Evolutionary conservation across 805 yeast genomes (phyloP), one percentile per base, ranked within the genome.

Genomic region (Geotrichum ghanense): DNA sequence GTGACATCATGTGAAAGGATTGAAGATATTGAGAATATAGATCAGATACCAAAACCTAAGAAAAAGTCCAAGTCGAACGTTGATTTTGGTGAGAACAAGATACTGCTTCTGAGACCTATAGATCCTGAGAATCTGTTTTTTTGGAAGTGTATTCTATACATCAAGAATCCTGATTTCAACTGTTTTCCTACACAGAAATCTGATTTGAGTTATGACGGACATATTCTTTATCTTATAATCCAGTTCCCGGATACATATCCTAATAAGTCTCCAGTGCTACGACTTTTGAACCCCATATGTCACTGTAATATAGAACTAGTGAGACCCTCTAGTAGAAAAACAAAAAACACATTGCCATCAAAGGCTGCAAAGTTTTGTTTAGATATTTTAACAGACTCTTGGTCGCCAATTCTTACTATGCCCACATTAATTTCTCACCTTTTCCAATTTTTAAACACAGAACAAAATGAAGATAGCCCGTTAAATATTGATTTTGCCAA

Each of bases 401-500:
- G 37, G 37, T 31, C 37, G 5, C 37, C 37, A 6, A 31, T 31
- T 6, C 14, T 31, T 6, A 31, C 37, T 10, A 19, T 31, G 5
- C 37, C 37, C 4, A 31, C 19, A 6, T 31, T 31, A 19, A 31
- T 31, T 31, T 31, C 37, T 10, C 37, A 31, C 16, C 16, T 31
- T 6, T 31, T 31, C 16, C 19, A 31, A 19, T 31, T 31, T 31
- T 19, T 31, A n/a, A 19, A 6, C 4, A 31, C 37, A 5, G 37
- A 31, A n/a, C 37, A 31, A 19, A 31, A 31, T 19, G 37, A 31
- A 31, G 16, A 31, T 19, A 31, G 37, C 17, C 37, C 37, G 4
- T 31, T 31, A 19, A 31, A 31, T 31, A 31, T 31, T 19, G 37
- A 31, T 31, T 31, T 31, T 31, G 37, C 37, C 17, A 31, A 31